Evolutionary conservation across 768 basidiomycete species (phyloP).

Genomic region (Melanogaster broomeanus): DNA sequence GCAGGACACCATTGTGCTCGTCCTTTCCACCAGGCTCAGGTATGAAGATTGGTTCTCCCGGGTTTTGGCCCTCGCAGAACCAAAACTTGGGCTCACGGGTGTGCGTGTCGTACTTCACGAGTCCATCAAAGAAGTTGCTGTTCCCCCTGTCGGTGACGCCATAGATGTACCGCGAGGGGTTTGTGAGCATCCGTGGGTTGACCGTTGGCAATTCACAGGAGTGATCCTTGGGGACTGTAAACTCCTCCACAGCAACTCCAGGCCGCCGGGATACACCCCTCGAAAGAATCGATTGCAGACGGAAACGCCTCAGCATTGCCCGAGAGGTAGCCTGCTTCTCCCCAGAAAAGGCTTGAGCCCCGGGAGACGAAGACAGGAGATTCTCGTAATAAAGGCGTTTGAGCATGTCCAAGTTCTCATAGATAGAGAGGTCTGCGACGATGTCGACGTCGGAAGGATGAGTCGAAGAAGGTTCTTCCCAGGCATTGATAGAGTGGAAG

Average conservation of each 20-base stretch:
- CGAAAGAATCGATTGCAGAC: conserved; percentile 10
- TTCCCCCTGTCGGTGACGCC: conserved; percentile 6
- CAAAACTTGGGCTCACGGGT: conserved; percentile 9
- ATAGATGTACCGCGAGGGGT: conserved; percentile 20
- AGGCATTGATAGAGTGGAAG: conserved; percentile 33
- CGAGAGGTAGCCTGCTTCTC: background rate
- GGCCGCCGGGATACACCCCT: background rate
- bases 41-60: conserved; percentile 31
- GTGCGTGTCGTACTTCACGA: conserved; percentile 29
- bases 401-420: conserved; percentile 21
- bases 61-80: conserved; percentile 14
- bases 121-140: conserved; percentile 18
- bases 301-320: conserved; percentile 15
- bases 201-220: conserved; percentile 26
- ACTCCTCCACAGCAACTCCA: conserved; percentile 2
- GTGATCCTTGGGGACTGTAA: background rate
- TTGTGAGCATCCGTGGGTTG: conserved; percentile 18
- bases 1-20: conserved; percentile 30
- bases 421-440: conserved; percentile 25
- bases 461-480: conserved; percentile 16
- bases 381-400: conserved; percentile 23
- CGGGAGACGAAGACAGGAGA: conserved; percentile 5
- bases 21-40: conserved; percentile 16
- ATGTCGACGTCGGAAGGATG: conserved; percentile 16
- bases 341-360: background rate